Conservation (phyloP, 495 filamentous ascomycete genomes). For the Cladorrhinum samala region DNA sequence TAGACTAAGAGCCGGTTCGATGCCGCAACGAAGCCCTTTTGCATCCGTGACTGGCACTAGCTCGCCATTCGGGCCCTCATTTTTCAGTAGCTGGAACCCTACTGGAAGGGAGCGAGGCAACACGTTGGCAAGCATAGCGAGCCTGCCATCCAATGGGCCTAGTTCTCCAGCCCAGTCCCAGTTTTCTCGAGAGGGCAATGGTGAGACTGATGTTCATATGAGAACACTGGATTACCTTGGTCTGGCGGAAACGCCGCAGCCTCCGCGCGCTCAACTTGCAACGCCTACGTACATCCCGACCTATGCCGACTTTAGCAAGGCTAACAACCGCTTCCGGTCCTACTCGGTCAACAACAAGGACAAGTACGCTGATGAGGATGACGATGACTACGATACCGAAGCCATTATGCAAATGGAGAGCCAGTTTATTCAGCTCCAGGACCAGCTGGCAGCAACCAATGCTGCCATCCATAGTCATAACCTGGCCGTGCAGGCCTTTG, state of each 20-base stretch:
- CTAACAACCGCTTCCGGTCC: slow-evolving; percentile 82
- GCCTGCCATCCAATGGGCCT: slow-evolving; percentile 68
- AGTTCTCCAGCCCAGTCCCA: slow-evolving; percentile 84
- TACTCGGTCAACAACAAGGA: slow-evolving; percentile 99
- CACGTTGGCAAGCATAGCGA: slow-evolving; percentile 77
- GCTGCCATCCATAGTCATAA: slow-evolving; percentile 92
- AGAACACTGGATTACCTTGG: slow-evolving; percentile 94
- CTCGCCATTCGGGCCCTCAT: slow-evolving; percentile 76
- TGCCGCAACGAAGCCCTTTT: slow-evolving; percentile 80
- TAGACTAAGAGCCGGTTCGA: slow-evolving; percentile 85
- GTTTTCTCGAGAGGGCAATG: slow-evolving; percentile 80
- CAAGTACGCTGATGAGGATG: slow-evolving; percentile 92
- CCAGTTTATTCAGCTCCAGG: slow-evolving; percentile 55
- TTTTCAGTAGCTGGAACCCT: slow-evolving; percentile 84
- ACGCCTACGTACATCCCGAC: slow-evolving; percentile 69
- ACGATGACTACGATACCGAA: slow-evolving; percentile 72
- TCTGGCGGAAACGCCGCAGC: slow-evolving; percentile 88
- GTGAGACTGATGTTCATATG: slow-evolving; percentile 77
- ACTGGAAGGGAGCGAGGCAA: slow-evolving; percentile 66
- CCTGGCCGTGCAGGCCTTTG: slow-evolving; percentile 85
- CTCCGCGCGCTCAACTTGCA: slow-evolving; percentile 62
- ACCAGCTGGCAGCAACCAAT: slow-evolving; percentile 68
- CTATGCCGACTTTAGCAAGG: slow-evolving; percentile 66
- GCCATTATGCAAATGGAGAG: slow-evolving; percentile 62
- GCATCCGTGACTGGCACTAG: slow-evolving; percentile 45